These are phyloP conservation scores for Umbelopsis ramanniana DNA, from an alignment of 192 early-diverging fungal species.

Conservation along the genomic window DNA sequence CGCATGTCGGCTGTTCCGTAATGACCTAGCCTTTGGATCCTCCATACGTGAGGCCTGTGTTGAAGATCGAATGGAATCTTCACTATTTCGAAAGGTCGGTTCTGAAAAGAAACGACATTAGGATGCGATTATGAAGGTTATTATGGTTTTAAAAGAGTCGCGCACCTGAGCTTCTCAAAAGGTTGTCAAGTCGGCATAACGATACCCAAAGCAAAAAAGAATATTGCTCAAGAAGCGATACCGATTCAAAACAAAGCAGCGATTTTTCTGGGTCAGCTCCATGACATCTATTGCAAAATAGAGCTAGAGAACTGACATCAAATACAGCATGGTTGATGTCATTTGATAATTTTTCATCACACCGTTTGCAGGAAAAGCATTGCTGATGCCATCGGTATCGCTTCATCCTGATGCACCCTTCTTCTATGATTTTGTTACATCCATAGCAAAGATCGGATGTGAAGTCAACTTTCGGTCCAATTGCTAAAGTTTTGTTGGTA, in stretches of 20 bases:
- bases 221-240: conserved; percentile 90
- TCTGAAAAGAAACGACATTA: not conserved
- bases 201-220: conserved; percentile 86
- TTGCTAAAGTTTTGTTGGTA: not conserved
- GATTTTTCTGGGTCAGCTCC: conserved; percentile 2
- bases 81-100: not conserved
- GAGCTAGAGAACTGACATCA: not conserved
- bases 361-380: conserved; percentile 12
- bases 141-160: not conserved
- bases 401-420: conserved; percentile 11
- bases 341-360: not conserved
- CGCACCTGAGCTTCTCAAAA: conserved; percentile 54
- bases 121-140: not conserved
- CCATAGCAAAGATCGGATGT: not conserved
- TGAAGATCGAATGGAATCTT: not conserved
- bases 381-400: conserved; percentile 13
- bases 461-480: not conserved
- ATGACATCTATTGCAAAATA: conserved; percentile 8
- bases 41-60: not conserved
- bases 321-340: not conserved
- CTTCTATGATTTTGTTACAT: conserved; percentile 10
- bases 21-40: not conserved
- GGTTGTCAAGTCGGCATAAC: conserved; percentile 76
- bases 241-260: conserved; percentile 55
- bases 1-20: not conserved